Percentiles rank a stretch among this genome's conserved stretches.
These are phyloP conservation scores for Coniella vitis DNA, from an alignment of 2,329 filamentous ascomycete species.

Conservation along the genomic window DNA sequence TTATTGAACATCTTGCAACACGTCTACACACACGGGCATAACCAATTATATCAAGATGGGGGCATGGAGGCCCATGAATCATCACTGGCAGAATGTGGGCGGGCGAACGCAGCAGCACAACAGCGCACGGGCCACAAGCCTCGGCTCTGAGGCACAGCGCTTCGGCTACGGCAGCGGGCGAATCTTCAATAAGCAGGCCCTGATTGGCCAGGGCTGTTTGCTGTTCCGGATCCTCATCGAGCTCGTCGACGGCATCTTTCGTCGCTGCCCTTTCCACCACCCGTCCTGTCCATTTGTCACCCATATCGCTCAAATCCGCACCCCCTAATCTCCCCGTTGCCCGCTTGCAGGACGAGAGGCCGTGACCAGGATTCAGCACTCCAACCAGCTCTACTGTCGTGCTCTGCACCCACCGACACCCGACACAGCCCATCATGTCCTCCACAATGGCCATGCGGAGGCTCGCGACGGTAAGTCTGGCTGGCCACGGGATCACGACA, in stretches of 20 bases:
- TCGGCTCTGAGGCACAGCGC: constrained; percentile 5
- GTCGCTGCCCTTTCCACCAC: constrained; percentile 21
- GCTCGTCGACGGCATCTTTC: constrained; percentile 3
- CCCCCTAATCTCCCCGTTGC: constrained; percentile 1
- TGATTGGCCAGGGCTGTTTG: constrained; percentile 26
- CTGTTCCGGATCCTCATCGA: background rate
- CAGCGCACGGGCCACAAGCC: background rate
- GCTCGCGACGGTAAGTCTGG: constrained; percentile 48
- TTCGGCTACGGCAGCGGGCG: constrained; percentile 4
- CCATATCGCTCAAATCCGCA: too few relatives aligned
- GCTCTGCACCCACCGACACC: constrained; percentile 19
- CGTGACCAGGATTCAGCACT: constrained; percentile 27
- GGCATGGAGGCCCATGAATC: constrained; percentile 15
- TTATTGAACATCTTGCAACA: too few relatives aligned
- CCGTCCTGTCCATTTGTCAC: constrained; percentile 17
- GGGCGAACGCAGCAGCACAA: background rate
- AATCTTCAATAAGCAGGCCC: constrained; percentile 11
- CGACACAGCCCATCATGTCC: constrained; percentile 41
- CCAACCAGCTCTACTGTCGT: constrained; percentile 18
- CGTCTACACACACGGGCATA: too few relatives aligned
- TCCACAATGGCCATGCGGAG: constrained; percentile 60
- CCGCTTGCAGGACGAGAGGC: constrained; percentile 16
- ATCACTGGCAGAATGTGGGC: constrained; percentile 1
- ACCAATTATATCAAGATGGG: too few relatives aligned
- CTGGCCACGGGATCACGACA: background rate